Evolutionary conservation across 441 rosid genomes (phyloP).

Genomic region (Bocquillonia castaneifolia): DNA sequence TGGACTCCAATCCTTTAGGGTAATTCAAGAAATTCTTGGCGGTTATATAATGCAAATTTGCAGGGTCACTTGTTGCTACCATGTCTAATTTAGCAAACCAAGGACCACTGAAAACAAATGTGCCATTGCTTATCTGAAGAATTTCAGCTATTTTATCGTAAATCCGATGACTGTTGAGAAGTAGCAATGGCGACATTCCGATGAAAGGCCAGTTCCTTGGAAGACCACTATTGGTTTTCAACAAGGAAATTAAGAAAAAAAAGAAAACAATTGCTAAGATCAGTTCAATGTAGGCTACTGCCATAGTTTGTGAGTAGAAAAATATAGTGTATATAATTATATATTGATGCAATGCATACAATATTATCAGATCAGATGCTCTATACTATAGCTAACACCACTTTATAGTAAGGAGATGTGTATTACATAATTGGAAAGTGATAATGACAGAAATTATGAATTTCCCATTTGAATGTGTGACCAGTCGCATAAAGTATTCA

Average conservation of each 20-base stretch:
- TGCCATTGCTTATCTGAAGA: background rate
- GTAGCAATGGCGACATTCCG: background rate
- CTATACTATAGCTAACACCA: no score
- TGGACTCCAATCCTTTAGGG: background rate
- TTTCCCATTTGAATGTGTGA: no score
- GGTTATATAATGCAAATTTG: constrained; percentile 12
- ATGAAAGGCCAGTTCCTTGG: constrained; percentile 11
- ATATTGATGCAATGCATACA: no score
- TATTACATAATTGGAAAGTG: no score
- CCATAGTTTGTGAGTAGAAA: no score
- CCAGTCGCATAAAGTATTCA: no score
- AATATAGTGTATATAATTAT: no score
- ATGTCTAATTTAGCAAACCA: constrained; percentile 5
- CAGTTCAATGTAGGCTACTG: background rate
- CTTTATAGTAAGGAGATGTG: no score
- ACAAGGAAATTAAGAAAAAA: background rate
- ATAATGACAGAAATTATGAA: no score
- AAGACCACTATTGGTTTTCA: constrained; percentile 8
- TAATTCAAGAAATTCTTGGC: background rate
- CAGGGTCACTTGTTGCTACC: constrained; percentile 1
- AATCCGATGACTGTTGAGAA: background rate
- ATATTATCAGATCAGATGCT: no score
- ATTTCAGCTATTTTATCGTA: background rate
- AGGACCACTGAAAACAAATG: background rate
- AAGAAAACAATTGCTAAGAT: background rate